Percentiles rank a stretch among this genome's conserved stretches.
These are phyloP conservation scores for Wickerhamiella kurtzmanii DNA, from an alignment of 805 yeast genomes.

Conservation along the genomic window DNA sequence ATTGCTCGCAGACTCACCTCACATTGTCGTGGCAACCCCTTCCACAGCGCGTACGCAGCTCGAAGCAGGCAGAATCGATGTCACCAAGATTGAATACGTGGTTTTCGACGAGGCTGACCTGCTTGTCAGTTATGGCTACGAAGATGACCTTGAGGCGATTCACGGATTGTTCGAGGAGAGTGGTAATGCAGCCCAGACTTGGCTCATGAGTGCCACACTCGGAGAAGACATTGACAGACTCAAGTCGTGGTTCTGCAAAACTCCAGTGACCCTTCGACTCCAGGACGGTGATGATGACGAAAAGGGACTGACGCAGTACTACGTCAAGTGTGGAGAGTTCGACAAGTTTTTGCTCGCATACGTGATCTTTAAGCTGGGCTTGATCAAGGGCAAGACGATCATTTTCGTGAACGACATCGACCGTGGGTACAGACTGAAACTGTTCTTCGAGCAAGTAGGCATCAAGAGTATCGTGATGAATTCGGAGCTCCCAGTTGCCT, in stretches of 20 bases:
- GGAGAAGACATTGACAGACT: slow-evolving; percentile 71
- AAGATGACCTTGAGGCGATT: slow-evolving; percentile 64
- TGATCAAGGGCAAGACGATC: slow-evolving; percentile 82
- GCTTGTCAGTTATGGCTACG: slow-evolving; percentile 77
- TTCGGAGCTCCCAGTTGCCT: slow-evolving; percentile 83
- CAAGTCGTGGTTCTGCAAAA: slow-evolving; percentile 64
- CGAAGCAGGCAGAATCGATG: slow-evolving; percentile 34
- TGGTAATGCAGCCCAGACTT: slow-evolving; percentile 47
- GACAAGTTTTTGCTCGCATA: slow-evolving; percentile 85
- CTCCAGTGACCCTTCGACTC: slow-evolving; percentile 68
- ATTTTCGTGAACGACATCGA: slow-evolving; percentile 89
- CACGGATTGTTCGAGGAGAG: slow-evolving; percentile 46
- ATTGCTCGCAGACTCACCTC: slow-evolving; percentile 60
- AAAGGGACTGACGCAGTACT: slow-evolving; percentile 54
- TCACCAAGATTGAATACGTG: slow-evolving; percentile 48
- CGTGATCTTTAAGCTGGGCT: slow-evolving; percentile 75
- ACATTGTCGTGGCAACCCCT: slow-evolving; percentile 77
- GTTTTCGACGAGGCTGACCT: slow-evolving; percentile 95
- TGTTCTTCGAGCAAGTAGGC: slow-evolving; percentile 91
- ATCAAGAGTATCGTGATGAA: slow-evolving; percentile 76
- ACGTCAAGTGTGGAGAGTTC: slow-evolving; percentile 72
- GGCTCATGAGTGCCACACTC: slow-evolving; percentile 91
- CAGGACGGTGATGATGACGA: slow-evolving; percentile 46
- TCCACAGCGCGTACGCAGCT: slow-evolving; percentile 47
- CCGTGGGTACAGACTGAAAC: slow-evolving; percentile 82